phyloP scores from a whole-genome alignment of 148 eudicot genomes.

The Spergularia marina region DNA sequence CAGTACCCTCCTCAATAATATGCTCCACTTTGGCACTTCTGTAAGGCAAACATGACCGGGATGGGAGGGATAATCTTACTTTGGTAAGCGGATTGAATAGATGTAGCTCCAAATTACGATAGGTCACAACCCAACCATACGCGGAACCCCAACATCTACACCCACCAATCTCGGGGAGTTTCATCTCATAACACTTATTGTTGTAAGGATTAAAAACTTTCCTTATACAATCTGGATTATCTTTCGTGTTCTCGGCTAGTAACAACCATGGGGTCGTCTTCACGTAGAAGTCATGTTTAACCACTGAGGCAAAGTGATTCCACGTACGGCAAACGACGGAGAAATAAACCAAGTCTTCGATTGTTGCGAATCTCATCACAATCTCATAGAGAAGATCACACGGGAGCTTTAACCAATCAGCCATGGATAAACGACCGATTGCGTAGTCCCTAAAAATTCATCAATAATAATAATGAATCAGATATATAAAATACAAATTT shows the following conservation, averaged over 20 bases:
- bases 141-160: too few species aligned
- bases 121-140: too few species aligned
- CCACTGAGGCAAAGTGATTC: not conserved
- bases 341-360: conserved; percentile 7
- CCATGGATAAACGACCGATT: too few species aligned
- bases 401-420: not conserved
- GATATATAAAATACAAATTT: too few species aligned
- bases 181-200: not conserved
- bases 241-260: conserved; percentile 8
- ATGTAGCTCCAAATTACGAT: too few species aligned
- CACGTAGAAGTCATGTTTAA: not conserved
- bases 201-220: not conserved
- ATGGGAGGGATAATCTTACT: too few species aligned
- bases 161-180: conserved; percentile 7
- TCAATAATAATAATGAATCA: too few species aligned
- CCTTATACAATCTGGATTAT: not conserved
- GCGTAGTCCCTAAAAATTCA: too few species aligned
- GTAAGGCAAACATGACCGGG: too few species aligned
- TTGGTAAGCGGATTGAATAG: too few species aligned
- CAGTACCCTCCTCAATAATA: too few species aligned
- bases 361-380: not conserved
- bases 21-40: too few species aligned
- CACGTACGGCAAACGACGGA: conserved; percentile 8
- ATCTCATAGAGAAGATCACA: not conserved
- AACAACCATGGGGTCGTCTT: not conserved